Base-by-base conservation (phyloP, 805 yeast species). In the Barnettozyma vustinii region DNA sequence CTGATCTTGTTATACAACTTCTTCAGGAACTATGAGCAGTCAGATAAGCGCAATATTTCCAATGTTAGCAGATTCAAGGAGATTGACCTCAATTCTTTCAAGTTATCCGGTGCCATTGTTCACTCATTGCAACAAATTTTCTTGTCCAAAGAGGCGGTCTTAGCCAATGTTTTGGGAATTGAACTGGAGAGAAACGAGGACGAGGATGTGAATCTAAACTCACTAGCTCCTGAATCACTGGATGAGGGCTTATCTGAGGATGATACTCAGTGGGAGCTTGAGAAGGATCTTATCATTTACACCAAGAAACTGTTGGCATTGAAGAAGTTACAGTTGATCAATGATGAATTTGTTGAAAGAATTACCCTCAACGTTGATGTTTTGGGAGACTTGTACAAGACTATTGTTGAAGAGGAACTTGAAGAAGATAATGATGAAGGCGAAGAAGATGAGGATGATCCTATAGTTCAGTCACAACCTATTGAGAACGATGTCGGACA, bases 161-260 rank as follows among this genome's bases (percentile, higher is more conserved):
- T 71, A 12, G 80, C 81, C 0, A 65, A 60, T 40, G 35, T 62
- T 1, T 42, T 65, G n/a, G 49, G 50, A 0, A 57, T 69, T 2
- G 67, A 72, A 12, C 59, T 81, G 46, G 83, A 79, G 40, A 70
- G 84, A 55, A 68, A 66, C 20, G 81, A 72, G 32, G 68, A 71
- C 19, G 87, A 82, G 57, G 81, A 68, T 52, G 79, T 74, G 16
- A 68, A 72, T 46, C 66, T 56, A 32, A 57, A 59, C 42, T 52
- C 57, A 19, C 51, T 53, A 20, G 48, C 46, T 20, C 42, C 37
- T 27, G 59, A 55, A 15, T 30, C 15, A 26, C 10, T 23, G 6
- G 23, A n/a, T 12, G 57, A 49, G 4, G 55, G 54, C 13, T 51
- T 50, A 2, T 57, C 49, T 21, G 60, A 54, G 5, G 46, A 44